A percentile compares a stretch with the other conserved stretches of the same genome.
These are phyloP conservation scores for Phytophthora cryptogea DNA, from an alignment of 352 stramenopile genomes.

Conservation along the genomic window DNA sequence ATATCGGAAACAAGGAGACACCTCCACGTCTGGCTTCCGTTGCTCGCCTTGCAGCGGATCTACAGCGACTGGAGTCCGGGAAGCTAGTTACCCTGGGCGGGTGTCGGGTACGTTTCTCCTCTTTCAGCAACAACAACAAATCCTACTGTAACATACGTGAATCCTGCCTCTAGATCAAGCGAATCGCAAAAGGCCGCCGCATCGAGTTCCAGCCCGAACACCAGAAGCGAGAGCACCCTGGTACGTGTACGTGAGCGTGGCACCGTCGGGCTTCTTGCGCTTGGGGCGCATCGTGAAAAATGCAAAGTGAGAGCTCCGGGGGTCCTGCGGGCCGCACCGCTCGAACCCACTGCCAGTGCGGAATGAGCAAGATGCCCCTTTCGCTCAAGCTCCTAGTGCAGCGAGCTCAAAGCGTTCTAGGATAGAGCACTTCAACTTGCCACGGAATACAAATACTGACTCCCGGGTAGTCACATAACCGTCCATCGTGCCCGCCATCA, in stretches of 20 bases:
- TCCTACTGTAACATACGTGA: not conserved
- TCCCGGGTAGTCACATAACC: not conserved
- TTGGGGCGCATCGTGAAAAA: too few species aligned
- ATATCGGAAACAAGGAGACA: conserved; percentile 57
- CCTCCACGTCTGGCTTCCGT: conserved; percentile 69
- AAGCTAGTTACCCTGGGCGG: conserved; percentile 74
- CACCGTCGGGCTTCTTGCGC: too few species aligned
- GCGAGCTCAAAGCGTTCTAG: too few species aligned
- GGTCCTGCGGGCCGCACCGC: too few species aligned
- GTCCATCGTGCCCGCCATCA: conserved; percentile 1
- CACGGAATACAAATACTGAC: not conserved
- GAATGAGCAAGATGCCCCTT: too few species aligned
- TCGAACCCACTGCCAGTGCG: too few species aligned
- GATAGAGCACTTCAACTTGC: conserved; percentile 7
- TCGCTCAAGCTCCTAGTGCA: too few species aligned
- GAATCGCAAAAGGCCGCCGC: conserved; percentile 28
- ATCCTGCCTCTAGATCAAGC: conserved; percentile 39
- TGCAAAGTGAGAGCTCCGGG: too few species aligned
- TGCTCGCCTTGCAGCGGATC: conserved; percentile 42
- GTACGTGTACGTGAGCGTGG: too few species aligned
- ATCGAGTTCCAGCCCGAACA: conserved; percentile 47
- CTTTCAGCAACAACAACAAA: not conserved
- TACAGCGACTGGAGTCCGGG: conserved; percentile 54
- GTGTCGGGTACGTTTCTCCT: conserved; percentile 55
- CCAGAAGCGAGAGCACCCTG: conserved; percentile 3